Evolutionary conservation across 352 stramenopile species (phyloP), one percentile per base, ranked within the genome.

Genomic region (Stramenopiles sp.): DNA sequence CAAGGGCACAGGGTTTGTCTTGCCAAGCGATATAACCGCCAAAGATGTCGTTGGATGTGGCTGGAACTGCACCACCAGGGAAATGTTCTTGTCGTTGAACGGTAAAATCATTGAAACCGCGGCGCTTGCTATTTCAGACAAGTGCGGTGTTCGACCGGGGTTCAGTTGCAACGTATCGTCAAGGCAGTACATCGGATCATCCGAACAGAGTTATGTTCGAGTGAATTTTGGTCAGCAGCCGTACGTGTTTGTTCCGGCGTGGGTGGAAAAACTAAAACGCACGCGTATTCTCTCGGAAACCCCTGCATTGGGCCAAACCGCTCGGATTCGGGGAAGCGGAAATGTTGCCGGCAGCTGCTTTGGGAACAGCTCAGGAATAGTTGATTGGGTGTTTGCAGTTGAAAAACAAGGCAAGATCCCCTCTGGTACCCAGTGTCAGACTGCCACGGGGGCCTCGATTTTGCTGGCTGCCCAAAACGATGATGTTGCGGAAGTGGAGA

Each of bases 31-130:
- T n/a, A n/a, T n/a, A n/a, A n/a, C n/a, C n/a, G n/a, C n/a, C n/a
- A n/a, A n/a, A n/a, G n/a, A 71, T 6, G 53, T 71, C 35, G 53
- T 71, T 71, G 53, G 53, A 2, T 71, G 53, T 71, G 53, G 53
- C 53, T 71, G 53, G 53, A 33, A 71, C 12, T 6, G 4, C 4
- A 6, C 33, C 2, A 6, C 33, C 12, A 6, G 53, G 6, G 35
- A 71, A 71, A 6, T 71, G 12, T 71, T 71, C 35, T 6, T 71
- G 12, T 71, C 31, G 31, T 35, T 71, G 2, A 71, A 71, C 6
- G 53, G 53, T 6, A 71, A 71, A 71, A 35, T 6, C 2, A 6
- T 6, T 2, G 35, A 71, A 6, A 33, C 33, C 33, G 35, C 33
- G 35, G 53, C 2, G 12, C 35, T 6, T 31, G 31, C 2, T 35